These are phyloP conservation scores for Gloeophyllum trabeum DNA, from an alignment of 768 basidiomycete species.

Conservation along the genomic window DNA sequence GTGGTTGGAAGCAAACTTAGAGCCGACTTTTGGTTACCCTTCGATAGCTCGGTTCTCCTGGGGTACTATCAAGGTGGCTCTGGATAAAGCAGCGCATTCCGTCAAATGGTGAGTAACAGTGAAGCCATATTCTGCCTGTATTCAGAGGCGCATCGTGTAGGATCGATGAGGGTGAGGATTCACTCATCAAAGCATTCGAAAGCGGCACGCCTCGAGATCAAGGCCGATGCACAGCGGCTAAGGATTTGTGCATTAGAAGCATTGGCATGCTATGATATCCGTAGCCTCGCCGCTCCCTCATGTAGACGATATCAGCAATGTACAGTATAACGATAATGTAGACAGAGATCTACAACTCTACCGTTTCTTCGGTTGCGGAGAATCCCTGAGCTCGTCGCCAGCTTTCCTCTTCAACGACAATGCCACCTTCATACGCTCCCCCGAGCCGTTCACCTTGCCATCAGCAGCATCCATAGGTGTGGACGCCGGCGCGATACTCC, in stretches of 20 bases:
- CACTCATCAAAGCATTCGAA: conserved; percentile 67
- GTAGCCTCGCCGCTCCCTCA: no score
- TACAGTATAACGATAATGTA: no score
- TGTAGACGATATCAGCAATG: no score
- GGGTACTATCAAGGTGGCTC: conserved; percentile 79
- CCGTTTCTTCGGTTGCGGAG: conserved; percentile 53
- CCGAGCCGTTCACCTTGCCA: conserved; percentile 42
- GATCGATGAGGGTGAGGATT: conserved; percentile 77
- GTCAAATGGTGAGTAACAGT: conserved; percentile 59
- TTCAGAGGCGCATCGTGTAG: conserved; percentile 24
- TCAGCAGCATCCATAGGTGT: conserved; percentile 32
- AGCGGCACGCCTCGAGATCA: conserved; percentile 62
- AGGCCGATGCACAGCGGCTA: conserved; percentile 58
- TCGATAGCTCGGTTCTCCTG: conserved; percentile 89
- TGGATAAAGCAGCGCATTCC: conserved; percentile 71
- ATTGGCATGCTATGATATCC: conserved; percentile 51
- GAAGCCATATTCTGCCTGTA: neutral
- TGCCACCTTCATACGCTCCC: conserved; percentile 63
- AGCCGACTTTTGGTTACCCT: conserved; percentile 89
- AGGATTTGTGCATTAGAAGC: conserved; percentile 64
- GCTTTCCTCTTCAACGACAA: conserved; percentile 84
- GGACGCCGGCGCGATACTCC: conserved; percentile 53
- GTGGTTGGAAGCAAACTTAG: conserved; percentile 67
- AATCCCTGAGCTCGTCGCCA: conserved; percentile 51
- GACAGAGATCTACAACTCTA: conserved; percentile 13